phyloP scores from a whole-genome alignment of 2,329 filamentous ascomycete species.

The Trichoderma sp. region DNA sequence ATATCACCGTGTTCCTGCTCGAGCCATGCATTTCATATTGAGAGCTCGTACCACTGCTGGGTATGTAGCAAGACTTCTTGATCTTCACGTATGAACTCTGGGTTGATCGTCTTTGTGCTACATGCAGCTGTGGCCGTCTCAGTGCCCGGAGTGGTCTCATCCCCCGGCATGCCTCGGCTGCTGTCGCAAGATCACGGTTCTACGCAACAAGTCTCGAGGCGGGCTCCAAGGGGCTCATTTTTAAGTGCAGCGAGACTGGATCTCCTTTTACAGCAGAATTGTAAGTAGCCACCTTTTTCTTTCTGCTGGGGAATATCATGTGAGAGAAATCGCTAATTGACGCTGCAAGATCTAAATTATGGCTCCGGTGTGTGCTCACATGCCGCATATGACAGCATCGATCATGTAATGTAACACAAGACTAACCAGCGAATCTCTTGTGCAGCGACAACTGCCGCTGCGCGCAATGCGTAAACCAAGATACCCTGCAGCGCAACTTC shows the following conservation, averaged over 20 bases:
- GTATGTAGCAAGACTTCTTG: not conserved
- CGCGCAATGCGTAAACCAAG: conserved; percentile 43
- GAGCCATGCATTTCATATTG: not conserved
- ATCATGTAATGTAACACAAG: not conserved
- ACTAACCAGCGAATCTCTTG: not conserved
- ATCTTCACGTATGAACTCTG: not conserved
- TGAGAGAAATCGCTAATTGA: not conserved
- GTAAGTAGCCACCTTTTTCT: conserved; percentile 10
- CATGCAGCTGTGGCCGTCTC: conserved; percentile 8
- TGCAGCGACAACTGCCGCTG: conserved; percentile 49
- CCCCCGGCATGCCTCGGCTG: conserved; percentile 1
- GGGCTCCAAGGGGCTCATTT: conserved; percentile 19
- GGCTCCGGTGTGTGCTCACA: conserved; percentile 30
- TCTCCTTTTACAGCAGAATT: conserved; percentile 6
- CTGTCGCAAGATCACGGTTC: conserved; percentile 6
- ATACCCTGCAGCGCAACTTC: conserved; percentile 47
- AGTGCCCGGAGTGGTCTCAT: conserved; percentile 21
- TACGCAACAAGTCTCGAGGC: conserved; percentile 26
- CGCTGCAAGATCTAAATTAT: conserved; percentile 27
- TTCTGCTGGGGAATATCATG: rapidly evolving
- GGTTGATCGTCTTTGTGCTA: not conserved
- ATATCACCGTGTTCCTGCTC: not conserved
- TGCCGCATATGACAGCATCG: not conserved
- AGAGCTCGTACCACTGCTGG: not conserved
- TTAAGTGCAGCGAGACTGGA: conserved; percentile 14